Evolutionary conservation across 2,329 filamentous ascomycete genomes (phyloP).

Genomic region (Colletotrichum graminicola): DNA sequence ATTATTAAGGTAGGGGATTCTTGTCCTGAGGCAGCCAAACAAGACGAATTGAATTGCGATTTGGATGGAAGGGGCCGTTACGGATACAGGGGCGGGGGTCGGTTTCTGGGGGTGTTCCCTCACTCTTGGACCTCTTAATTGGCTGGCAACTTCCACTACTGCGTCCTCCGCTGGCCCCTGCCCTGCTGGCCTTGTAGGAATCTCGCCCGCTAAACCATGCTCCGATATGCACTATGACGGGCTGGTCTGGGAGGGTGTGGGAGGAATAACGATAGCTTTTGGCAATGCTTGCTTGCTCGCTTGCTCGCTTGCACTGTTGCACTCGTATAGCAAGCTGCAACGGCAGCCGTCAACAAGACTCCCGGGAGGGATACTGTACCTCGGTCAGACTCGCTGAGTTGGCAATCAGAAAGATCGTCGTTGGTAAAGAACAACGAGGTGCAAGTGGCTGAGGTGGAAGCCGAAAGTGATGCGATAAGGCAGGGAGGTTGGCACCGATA

Average conservation of each 20-base stretch:
- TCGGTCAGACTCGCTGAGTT: slow-evolving; percentile 10
- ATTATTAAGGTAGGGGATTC: slow-evolving; percentile 29
- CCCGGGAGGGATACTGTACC: background rate
- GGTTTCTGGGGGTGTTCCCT: slow-evolving; percentile 33
- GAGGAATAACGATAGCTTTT: background rate
- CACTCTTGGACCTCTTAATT: slow-evolving; percentile 33
- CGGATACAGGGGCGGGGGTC: slow-evolving; percentile 41
- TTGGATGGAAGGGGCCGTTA: slow-evolving; percentile 40
- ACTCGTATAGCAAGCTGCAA: background rate
- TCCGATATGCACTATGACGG: slow-evolving; percentile 36
- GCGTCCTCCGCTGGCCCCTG: slow-evolving; percentile 29
- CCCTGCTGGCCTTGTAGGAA: slow-evolving; percentile 34
- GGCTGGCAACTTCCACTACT: slow-evolving; percentile 38
- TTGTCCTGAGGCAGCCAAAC: slow-evolving; percentile 40
- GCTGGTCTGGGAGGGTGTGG: slow-evolving; percentile 7
- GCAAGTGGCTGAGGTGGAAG: slow-evolving; percentile 1
- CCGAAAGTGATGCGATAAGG: slow-evolving; percentile 25
- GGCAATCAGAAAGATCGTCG: slow-evolving; percentile 5
- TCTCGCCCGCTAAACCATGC: slow-evolving; percentile 28
- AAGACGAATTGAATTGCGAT: slow-evolving; percentile 38
- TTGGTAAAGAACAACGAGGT: background rate
- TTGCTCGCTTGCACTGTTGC: background rate
- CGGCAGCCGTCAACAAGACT: background rate
- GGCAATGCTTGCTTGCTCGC: slow-evolving; percentile 1
- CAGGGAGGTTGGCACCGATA: slow-evolving; percentile 1